A percentile compares a stretch with the other conserved stretches of the same genome.
Conservation (phyloP, 139 green algal species). For the Chlorella sp. region DNA sequence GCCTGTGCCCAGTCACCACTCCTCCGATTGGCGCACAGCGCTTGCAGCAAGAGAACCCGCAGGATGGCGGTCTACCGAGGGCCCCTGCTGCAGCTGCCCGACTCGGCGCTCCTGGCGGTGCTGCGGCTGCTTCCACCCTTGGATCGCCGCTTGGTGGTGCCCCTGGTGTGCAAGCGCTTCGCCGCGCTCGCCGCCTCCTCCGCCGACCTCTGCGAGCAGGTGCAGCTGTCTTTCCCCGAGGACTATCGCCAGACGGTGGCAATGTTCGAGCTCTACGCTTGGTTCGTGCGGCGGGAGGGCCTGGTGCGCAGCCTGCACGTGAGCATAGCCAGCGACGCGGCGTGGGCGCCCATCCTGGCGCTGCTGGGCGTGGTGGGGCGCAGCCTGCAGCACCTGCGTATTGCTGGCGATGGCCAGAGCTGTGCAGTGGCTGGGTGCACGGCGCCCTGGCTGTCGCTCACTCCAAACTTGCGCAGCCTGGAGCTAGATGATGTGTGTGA, state of each 20-base stretch:
- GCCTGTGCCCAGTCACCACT: neutral
- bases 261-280: neutral
- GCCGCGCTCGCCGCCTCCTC: neutral
- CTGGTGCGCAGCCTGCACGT: constrained; percentile 32
- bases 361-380: constrained; percentile 27
- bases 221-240: constrained; percentile 7
- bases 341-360: constrained; percentile 1
- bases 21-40: neutral
- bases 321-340: neutral
- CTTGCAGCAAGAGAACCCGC: neutral
- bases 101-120: neutral
- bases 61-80: neutral
- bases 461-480: constrained; percentile 22
- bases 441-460: constrained; percentile 26
- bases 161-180: constrained; percentile 22
- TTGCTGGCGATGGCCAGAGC: constrained; percentile 1
- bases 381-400: constrained; percentile 17
- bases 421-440: constrained; percentile 12
- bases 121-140: neutral
- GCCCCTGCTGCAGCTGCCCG: neutral
- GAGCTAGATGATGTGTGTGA: constrained; percentile 29
- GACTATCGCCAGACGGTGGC: neutral
- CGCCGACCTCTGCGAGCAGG: constrained; percentile 16
- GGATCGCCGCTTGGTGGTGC: constrained; percentile 3
- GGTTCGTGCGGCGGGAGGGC: constrained; percentile 11